Percentiles rank a stretch among this genome's conserved stretches.
These are phyloP conservation scores for Cercospora citrullina DNA, from an alignment of 2,329 filamentous ascomycete species.

Conservation along the genomic window DNA sequence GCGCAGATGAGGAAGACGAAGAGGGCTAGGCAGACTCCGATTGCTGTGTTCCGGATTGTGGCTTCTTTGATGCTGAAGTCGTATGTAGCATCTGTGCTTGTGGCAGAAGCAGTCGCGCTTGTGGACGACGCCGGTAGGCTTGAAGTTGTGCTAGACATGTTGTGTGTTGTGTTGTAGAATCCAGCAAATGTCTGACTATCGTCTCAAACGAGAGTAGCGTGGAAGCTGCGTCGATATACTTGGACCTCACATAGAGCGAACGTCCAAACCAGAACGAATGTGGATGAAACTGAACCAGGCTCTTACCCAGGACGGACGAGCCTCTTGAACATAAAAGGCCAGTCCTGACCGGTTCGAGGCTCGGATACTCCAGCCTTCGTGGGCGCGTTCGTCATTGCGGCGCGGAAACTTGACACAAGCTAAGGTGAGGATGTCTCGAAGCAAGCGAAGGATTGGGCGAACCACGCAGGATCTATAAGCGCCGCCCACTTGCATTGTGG, in stretches of 20 bases:
- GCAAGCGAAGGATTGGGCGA: constrained; percentile 11
- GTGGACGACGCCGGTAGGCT: constrained; percentile 9
- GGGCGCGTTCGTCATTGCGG: constrained; percentile 13
- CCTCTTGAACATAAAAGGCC: constrained; percentile 12
- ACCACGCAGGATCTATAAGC: constrained; percentile 3
- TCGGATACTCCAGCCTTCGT: background rate
- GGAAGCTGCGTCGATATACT: background rate
- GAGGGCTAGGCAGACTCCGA: constrained; percentile 20
- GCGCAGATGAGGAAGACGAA: constrained; percentile 19
- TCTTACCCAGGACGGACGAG: background rate
- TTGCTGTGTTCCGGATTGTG: constrained; percentile 19
- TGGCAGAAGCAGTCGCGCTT: background rate
- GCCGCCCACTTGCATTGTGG: background rate
- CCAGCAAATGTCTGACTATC: background rate
- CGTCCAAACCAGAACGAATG: background rate
- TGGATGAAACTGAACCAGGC: background rate
- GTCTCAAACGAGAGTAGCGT: background rate
- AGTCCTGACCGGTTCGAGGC: constrained; percentile 3
- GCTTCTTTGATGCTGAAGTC: constrained; percentile 20
- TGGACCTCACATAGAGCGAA: background rate
- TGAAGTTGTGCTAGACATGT: background rate
- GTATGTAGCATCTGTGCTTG: constrained; percentile 17
- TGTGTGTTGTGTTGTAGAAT: background rate
- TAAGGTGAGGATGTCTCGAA: background rate
- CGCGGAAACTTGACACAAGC: constrained; percentile 12